Conservation (phyloP, 345 rosid species). For the Eucalyptus shirleyi region DNA sequence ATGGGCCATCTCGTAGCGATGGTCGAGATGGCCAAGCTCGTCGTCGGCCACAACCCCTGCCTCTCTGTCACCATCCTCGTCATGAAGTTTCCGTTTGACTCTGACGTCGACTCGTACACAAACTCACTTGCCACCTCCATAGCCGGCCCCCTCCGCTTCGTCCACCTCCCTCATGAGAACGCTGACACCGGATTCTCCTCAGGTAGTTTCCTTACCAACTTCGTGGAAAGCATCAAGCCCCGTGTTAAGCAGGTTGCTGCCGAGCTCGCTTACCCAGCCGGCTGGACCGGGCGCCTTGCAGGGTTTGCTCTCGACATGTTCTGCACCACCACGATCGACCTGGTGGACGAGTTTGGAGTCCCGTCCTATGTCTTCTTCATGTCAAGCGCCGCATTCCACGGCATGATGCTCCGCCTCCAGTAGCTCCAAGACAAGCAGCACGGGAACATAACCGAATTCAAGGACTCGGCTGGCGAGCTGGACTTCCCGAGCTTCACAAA, state of each 20-base stretch:
- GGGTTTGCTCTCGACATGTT: slow-evolving; percentile 42
- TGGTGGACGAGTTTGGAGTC: slow-evolving; percentile 21
- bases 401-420: neutral
- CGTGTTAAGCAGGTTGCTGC: neutral
- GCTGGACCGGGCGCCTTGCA: neutral
- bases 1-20: slow-evolving; percentile 22
- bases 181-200: neutral
- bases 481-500: slow-evolving; percentile 12
- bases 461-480: slow-evolving; percentile 13
- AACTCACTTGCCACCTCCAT: slow-evolving; percentile 1
- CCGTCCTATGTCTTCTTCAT: slow-evolving; percentile 38
- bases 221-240: neutral
- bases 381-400: slow-evolving; percentile 23
- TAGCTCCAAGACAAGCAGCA: slow-evolving; percentile 2
- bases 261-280: neutral
- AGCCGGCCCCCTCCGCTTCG: neutral
- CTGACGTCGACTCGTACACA: neutral
- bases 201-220: neutral
- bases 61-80: slow-evolving; percentile 32
- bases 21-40: slow-evolving; percentile 32
- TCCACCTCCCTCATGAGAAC: neutral
- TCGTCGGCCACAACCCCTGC: slow-evolving; percentile 15
- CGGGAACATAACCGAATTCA: slow-evolving; percentile 1
- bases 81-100: neutral
- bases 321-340: slow-evolving; percentile 28